Evolutionary conservation across 176 grass and related monocot species (phyloP).

Genomic region (Thinopyrum elongatum): DNA sequence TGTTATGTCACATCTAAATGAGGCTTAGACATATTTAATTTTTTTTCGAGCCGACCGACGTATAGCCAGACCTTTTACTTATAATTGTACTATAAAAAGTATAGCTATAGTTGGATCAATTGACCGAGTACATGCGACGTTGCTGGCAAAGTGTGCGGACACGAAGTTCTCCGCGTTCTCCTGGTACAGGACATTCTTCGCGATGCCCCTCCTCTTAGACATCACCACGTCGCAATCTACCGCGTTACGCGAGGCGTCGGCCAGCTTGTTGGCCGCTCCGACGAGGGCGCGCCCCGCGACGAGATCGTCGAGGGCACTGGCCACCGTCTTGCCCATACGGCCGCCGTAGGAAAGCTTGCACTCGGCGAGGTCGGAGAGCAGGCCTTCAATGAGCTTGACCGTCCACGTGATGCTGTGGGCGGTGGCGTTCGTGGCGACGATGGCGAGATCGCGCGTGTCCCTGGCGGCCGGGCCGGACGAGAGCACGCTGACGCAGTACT

Average conservation of each 20-base stretch:
- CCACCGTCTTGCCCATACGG: not conserved
- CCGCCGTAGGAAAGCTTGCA: not conserved
- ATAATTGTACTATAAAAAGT: too few relatives aligned
- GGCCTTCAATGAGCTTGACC: not conserved
- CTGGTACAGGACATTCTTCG: not conserved
- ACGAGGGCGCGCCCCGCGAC: not conserved
- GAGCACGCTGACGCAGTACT: too few relatives aligned
- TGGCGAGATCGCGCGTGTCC: too few relatives aligned
- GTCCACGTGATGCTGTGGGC: not conserved
- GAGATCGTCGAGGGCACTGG: not conserved
- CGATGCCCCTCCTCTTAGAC: not conserved
- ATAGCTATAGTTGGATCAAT: too few relatives aligned
- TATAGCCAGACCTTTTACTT: too few relatives aligned
- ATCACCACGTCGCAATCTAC: not conserved
- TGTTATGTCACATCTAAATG: too few relatives aligned
- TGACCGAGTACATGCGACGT: not conserved
- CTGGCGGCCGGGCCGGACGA: too few relatives aligned
- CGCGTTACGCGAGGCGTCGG: not conserved
- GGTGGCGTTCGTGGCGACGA: too few relatives aligned
- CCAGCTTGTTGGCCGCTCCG: not conserved
- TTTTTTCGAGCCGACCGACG: too few relatives aligned
- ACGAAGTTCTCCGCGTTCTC: not conserved
- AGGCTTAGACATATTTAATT: too few relatives aligned
- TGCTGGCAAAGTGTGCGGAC: not conserved
- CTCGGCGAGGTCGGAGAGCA: not conserved